Conservation (phyloP, 2,329 filamentous ascomycete species). For the Tothia fuscella region DNA sequence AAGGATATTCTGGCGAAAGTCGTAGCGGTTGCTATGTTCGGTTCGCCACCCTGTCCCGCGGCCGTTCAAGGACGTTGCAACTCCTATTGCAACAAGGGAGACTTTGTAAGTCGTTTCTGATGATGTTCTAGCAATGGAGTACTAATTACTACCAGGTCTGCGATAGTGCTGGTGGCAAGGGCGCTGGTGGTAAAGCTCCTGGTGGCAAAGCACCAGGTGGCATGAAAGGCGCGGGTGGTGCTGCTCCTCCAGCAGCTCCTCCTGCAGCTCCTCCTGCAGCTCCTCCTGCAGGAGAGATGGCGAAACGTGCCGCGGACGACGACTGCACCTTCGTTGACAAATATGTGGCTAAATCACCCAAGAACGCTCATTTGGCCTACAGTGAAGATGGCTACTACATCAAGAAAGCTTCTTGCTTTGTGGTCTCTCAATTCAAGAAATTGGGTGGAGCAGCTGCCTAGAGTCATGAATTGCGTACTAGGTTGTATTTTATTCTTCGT, state of each 20-base stretch:
- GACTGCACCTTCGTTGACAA: neutral
- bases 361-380: constrained; percentile 4
- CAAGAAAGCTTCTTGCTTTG: constrained; percentile 4
- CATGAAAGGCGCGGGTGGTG: neutral
- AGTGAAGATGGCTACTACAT: constrained; percentile 7
- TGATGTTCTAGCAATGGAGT: no score
- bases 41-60: constrained; percentile 2
- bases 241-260: no score
- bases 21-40: constrained; percentile 10
- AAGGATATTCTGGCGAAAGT: constrained; percentile 2
- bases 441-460: neutral
- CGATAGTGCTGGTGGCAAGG: constrained; percentile 1
- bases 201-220: neutral
- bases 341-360: neutral
- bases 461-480: no score
- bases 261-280: no score
- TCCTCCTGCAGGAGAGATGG: no score
- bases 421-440: neutral
- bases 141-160: no score
- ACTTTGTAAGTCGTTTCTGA: no score
- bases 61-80: constrained; percentile 3
- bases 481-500: no score
- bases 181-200: neutral
- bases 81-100: constrained; percentile 4
- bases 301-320: neutral